Conservation (phyloP, 2,329 filamentous ascomycete species). For the Botryotinia globosa region DNA sequence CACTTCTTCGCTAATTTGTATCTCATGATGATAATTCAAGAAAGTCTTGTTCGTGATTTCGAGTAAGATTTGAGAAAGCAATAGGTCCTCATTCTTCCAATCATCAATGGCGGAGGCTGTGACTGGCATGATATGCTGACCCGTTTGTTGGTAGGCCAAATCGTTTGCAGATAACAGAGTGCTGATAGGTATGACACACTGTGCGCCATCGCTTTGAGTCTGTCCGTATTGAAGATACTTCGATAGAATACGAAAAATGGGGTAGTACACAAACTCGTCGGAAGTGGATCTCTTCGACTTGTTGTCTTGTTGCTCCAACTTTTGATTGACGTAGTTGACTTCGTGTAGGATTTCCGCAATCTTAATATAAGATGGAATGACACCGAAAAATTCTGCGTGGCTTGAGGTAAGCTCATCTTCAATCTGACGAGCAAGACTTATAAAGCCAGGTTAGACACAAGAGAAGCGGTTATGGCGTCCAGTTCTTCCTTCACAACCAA, state of each 20-base stretch:
- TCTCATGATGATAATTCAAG: too few relatives aligned
- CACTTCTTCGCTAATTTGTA: too few relatives aligned
- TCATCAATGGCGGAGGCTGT: too few relatives aligned
- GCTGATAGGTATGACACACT: not conserved
- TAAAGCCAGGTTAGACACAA: not conserved
- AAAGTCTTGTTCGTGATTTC: too few relatives aligned
- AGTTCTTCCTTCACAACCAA: not conserved
- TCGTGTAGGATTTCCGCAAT: not conserved
- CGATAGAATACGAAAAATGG: not conserved
- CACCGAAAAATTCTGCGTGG: not conserved
- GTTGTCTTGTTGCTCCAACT: not conserved
- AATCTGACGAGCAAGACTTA: not conserved
- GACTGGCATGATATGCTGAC: too few relatives aligned
- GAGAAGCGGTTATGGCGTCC: not conserved
- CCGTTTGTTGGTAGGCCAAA: too few relatives aligned
- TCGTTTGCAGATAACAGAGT: too few relatives aligned
- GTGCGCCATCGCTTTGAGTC: not conserved
- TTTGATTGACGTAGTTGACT: not conserved
- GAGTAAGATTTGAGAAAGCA: too few relatives aligned
- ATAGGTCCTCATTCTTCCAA: too few relatives aligned
- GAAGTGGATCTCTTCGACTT: not conserved
- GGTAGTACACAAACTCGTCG: not conserved
- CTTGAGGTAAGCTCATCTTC: not conserved
- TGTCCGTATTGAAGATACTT: not conserved
- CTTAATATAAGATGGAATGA: not conserved